Evolutionary conservation across 2,329 filamentous ascomycete species (phyloP).

Genomic region (Thyridium curvatum): DNA sequence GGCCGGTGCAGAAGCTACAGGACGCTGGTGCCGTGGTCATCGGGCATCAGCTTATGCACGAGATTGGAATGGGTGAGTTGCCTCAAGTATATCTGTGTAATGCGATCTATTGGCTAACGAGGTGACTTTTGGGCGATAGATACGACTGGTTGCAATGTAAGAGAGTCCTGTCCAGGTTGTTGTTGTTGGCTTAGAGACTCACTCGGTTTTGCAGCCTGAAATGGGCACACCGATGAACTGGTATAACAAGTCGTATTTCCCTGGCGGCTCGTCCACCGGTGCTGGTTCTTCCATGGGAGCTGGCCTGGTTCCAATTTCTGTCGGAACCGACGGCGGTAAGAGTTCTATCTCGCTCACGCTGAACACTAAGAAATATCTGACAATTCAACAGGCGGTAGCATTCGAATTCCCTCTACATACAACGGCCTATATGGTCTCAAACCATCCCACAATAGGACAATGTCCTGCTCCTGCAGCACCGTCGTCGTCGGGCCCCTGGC

Average conservation of each 20-base stretch:
- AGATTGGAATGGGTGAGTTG: constrained; percentile 61
- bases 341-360: not conserved
- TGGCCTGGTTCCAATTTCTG: constrained; percentile 67
- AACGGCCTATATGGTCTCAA: constrained; percentile 82
- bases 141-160: constrained; percentile 73
- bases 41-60: constrained; percentile 76
- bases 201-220: constrained; percentile 33
- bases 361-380: not conserved
- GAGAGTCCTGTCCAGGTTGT: constrained; percentile 7
- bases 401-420: constrained; percentile 67
- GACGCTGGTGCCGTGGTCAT: constrained; percentile 70
- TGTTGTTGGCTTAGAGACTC: constrained; percentile 30
- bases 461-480: constrained; percentile 45
- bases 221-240: constrained; percentile 75
- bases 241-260: constrained; percentile 69
- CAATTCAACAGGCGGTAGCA: constrained; percentile 48
- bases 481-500: constrained; percentile 71
- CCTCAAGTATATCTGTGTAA: constrained; percentile 7
- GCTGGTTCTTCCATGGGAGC: constrained; percentile 63
- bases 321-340: constrained; percentile 64
- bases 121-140: constrained; percentile 38
- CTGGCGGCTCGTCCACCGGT: constrained; percentile 75
- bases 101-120: constrained; percentile 9
- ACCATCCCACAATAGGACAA: constrained; percentile 65
- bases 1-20: constrained; percentile 65